Conservation (phyloP, 2,329 filamentous ascomycete genomes). For the Trichoderma pleuroti region DNA sequence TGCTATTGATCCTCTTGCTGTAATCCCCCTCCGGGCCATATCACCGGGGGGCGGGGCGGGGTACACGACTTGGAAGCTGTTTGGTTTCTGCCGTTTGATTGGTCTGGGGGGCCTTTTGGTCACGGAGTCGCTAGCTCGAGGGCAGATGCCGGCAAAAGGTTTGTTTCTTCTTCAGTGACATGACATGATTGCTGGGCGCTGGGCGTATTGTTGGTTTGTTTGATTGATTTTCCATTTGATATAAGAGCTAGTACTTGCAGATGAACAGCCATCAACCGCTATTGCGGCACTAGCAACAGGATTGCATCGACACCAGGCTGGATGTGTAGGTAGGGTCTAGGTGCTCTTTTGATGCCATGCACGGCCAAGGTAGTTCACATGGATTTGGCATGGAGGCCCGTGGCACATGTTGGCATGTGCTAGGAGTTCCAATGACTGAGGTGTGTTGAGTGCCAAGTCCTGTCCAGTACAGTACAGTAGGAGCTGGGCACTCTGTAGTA, state of each 20-base stretch:
- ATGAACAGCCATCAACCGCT: background rate
- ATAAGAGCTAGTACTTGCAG: constrained; percentile 3
- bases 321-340: background rate
- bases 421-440: too few relatives aligned
- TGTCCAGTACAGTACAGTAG: background rate
- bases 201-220: too few relatives aligned
- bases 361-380: background rate
- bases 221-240: too few relatives aligned
- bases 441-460: background rate
- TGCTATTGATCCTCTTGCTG: background rate
- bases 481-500: background rate
- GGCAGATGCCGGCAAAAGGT: background rate
- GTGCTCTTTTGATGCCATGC: background rate
- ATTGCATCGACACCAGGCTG: constrained; percentile 6
- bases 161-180: background rate
- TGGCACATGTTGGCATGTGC: background rate
- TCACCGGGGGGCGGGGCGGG: background rate
- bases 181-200: constrained; percentile 9
- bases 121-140: background rate
- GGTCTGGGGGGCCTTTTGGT: background rate
- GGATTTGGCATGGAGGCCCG: background rate
- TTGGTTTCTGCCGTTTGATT: background rate
- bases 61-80: too few relatives aligned
- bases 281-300: background rate
- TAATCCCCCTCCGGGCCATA: background rate